These are phyloP conservation scores for Ambrosia trifida DNA, from an alignment of 129 eudicot species.

Conservation along the genomic window DNA sequence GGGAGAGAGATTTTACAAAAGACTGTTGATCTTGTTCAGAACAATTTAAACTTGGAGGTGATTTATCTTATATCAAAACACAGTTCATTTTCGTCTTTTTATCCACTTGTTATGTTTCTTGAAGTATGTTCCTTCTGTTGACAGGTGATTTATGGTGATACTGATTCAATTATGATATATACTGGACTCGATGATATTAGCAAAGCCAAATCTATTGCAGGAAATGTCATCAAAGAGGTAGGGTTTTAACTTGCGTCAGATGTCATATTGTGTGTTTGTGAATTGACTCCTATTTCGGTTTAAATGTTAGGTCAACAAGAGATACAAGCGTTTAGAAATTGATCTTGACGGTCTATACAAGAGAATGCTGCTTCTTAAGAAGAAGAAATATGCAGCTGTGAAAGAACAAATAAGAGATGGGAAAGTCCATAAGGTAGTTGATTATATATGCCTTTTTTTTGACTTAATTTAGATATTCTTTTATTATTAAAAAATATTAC, in stretches of 20 bases:
- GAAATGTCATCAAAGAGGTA: constrained; percentile 94
- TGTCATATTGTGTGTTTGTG: neutral
- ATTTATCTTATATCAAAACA: constrained; percentile 2
- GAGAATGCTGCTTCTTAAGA: constrained; percentile 96
- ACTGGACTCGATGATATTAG: constrained; percentile 86
- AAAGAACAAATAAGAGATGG: constrained; percentile 83
- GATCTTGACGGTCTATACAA: constrained; percentile 98
- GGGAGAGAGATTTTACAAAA: constrained; percentile 99
- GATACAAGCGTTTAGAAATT: constrained; percentile 87
- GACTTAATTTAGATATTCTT: neutral
- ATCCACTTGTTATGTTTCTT: constrained; percentile 9
- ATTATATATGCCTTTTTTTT: constrained; percentile 22
- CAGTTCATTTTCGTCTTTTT: neutral
- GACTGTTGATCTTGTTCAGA: constrained; percentile 95
- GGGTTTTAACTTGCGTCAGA: constrained; percentile 16
- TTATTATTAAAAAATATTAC: neutral
- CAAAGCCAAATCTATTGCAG: constrained; percentile 80
- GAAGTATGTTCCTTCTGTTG: constrained; percentile 21
- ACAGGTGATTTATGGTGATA: constrained; percentile 98
- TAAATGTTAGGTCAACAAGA: constrained; percentile 81
- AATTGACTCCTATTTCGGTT: constrained; percentile 8
- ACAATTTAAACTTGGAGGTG: constrained; percentile 85
- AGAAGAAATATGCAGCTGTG: constrained; percentile 99
- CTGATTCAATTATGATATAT: constrained; percentile 97
- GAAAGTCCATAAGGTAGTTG: constrained; percentile 63